A percentile compares a stretch with the other conserved stretches of the same genome.
These are phyloP conservation scores for Trichodelitschia bisporula DNA, from an alignment of 495 filamentous ascomycete species.

Conservation along the genomic window DNA sequence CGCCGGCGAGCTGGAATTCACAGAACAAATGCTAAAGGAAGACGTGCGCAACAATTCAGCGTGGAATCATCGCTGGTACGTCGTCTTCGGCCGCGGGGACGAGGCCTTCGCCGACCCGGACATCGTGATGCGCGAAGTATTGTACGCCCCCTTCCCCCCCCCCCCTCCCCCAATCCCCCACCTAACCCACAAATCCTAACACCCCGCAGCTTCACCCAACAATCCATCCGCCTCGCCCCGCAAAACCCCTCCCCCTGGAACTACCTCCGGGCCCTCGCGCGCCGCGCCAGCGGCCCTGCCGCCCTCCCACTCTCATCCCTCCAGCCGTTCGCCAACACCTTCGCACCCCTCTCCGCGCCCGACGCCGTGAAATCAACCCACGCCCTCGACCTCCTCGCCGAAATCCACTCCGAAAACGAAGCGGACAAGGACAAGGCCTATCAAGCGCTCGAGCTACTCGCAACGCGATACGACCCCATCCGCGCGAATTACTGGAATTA, in stretches of 20 bases:
- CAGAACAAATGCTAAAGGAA: conserved; percentile 39
- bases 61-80: conserved; percentile 88
- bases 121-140: no score
- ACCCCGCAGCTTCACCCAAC: conserved; percentile 27
- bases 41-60: conserved; percentile 91
- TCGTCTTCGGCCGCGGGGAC: conserved; percentile 52
- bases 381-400: conserved; percentile 75
- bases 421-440: conserved; percentile 31
- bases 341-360: conserved; percentile 27
- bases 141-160: no score
- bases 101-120: no score
- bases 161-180: no score
- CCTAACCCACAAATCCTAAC: no score
- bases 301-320: conserved; percentile 30
- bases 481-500: conserved; percentile 84
- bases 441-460: conserved; percentile 43
- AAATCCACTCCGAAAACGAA: conserved; percentile 41
- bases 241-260: conserved; percentile 91
- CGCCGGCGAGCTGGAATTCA: conserved; percentile 37
- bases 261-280: conserved; percentile 56
- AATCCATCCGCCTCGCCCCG: conserved; percentile 46
- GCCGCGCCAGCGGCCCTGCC: conserved; percentile 32
- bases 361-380: conserved; percentile 29
- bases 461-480: conserved; percentile 74
- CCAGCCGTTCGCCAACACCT: conserved; percentile 38